Evolutionary conservation across 805 yeast genomes (phyloP).

Genomic region (Teunomyces barrocoloradensis): DNA sequence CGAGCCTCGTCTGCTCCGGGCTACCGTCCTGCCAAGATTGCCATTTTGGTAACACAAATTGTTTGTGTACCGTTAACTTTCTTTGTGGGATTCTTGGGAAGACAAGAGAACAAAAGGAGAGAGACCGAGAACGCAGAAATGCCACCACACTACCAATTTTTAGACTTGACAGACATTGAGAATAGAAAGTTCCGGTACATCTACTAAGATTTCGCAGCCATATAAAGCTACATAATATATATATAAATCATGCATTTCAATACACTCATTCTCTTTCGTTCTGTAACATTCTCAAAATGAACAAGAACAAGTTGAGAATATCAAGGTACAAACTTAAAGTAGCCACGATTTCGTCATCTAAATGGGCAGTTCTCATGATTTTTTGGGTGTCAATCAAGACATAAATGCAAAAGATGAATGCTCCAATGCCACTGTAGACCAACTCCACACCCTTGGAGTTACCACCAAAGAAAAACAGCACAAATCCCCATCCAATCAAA

Average conservation of each 20-base stretch:
- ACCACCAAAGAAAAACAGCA: constrained; percentile 62
- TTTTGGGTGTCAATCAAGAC: constrained; percentile 79
- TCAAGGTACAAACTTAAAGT: constrained; percentile 78
- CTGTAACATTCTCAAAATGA: constrained; percentile 64
- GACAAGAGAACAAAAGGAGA: constrained; percentile 50
- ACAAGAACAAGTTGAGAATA: constrained; percentile 74
- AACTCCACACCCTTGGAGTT: constrained; percentile 56
- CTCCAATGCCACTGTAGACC: constrained; percentile 70
- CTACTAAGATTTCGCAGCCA: constrained; percentile 23
- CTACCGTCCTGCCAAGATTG: constrained; percentile 59
- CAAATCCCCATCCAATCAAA: constrained; percentile 68
- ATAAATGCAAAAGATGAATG: constrained; percentile 67
- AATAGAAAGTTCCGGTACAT: constrained; percentile 58
- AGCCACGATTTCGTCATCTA: constrained; percentile 85
- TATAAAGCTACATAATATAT: not conserved
- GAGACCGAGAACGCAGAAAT: constrained; percentile 23
- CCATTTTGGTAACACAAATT: constrained; percentile 50
- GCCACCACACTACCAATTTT: constrained; percentile 42
- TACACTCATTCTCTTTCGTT: constrained; percentile 10
- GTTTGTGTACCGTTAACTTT: constrained; percentile 44
- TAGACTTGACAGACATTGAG: constrained; percentile 59
- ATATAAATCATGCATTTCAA: not conserved
- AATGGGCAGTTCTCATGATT: constrained; percentile 68
- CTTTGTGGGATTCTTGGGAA: constrained; percentile 42
- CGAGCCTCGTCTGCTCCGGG: constrained; percentile 49